These are phyloP conservation scores for Aspergillus leporis DNA, from an alignment of 495 filamentous ascomycete genomes.

Conservation along the genomic window DNA sequence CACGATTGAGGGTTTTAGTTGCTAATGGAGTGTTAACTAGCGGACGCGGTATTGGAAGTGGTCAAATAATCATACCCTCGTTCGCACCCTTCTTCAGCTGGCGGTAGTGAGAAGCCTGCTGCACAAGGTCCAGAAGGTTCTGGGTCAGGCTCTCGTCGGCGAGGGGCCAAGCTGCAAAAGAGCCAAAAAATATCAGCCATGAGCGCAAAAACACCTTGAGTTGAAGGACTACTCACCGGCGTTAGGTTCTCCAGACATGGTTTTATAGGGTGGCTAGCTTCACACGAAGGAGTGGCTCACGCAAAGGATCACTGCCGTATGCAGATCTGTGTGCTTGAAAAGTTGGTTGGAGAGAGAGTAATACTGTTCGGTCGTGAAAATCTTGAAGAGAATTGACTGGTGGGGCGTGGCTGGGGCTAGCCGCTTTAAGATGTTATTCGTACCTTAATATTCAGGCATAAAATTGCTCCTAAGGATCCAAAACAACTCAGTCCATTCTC, in stretches of 20 bases:
- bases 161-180: slow-evolving; percentile 75
- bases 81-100: slow-evolving; percentile 84
- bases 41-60: too few relatives aligned
- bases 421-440: neutral
- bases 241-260: slow-evolving; percentile 42
- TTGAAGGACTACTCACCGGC: slow-evolving; percentile 30
- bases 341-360: neutral
- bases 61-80: slow-evolving; percentile 34
- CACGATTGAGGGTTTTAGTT: slow-evolving; percentile 87
- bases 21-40: slow-evolving; percentile 34
- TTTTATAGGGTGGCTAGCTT: slow-evolving; percentile 21
- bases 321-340: slow-evolving; percentile 19
- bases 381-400: slow-evolving; percentile 10
- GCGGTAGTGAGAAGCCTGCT: slow-evolving; percentile 80
- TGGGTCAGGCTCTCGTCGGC: slow-evolving; percentile 80
- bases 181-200: slow-evolving; percentile 19
- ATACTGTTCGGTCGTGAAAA: slow-evolving; percentile 13
- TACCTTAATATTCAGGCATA: neutral
- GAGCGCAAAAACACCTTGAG: neutral
- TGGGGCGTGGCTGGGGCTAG: slow-evolving; percentile 4
- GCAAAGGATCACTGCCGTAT: slow-evolving; percentile 46
- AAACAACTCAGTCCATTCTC: neutral
- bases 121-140: slow-evolving; percentile 80
- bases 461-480: neutral
- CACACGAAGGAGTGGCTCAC: slow-evolving; percentile 41